Base-by-base conservation (phyloP, 352 stramenopile genomes). In the Phytophthora pisi region DNA sequence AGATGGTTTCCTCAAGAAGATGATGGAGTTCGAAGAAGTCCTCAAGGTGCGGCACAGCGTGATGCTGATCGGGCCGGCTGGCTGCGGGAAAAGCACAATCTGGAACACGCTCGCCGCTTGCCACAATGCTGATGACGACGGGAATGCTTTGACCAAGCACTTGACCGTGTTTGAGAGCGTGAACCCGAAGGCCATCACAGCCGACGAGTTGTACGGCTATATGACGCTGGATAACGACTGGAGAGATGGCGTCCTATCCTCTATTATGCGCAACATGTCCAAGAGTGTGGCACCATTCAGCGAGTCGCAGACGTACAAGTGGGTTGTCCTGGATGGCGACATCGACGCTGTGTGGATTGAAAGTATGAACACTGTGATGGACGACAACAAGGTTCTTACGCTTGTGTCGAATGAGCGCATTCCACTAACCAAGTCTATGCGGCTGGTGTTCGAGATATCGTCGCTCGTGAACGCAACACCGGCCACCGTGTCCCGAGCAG, bases 201-300 rank as follows among this genome's bases (percentile, higher is more conserved):
- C 90, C 0, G 90, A 98, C 59, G 95, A 98, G 69, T 66, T 98
- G 15, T 98, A 97, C 64, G 92, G 96, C 36, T 98, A 96, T 78
- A 99, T 99, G 95, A 99, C 94, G 18, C 78, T 99, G 3, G 88
- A 97, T n/a, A 98, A 98, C 53, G 97, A 99, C 80, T 99, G 96
- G 96, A 98, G 98, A 74, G 96, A 99, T 75, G 96, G 96, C 30
- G 94, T 98, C 7, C 60, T 99, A 23, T 98, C 91, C 16, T 97
- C 96, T 23, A 96, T 99, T 42, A 99, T 99, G 97, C 92, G 97
- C 54, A 96, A 94, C 66, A 99, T 99, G 97, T 92, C 91, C 51
- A 99, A 98, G 64, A 97, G 93, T 20, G 64, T 74, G 10, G 64
- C 81, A 20, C 90, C 90, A 3, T 97, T 98, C 68, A 94, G 90